Evolutionary conservation across 2,329 filamentous ascomycete genomes (phyloP), one percentile per base, ranked within the genome.

Genomic region (Parascedosporium putredinis): DNA sequence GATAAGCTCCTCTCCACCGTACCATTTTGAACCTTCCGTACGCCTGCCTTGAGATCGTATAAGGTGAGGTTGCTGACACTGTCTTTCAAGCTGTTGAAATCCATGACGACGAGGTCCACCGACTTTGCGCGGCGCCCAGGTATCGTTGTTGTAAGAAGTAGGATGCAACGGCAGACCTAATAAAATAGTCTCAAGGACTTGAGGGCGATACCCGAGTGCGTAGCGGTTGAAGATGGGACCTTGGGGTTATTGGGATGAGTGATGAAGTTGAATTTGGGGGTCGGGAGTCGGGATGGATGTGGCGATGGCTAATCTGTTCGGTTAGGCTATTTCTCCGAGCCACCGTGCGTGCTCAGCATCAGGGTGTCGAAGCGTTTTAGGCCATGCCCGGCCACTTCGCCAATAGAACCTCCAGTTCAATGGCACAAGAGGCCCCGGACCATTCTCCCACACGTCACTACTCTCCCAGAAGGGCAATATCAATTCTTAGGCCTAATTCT

Each of bases 1-100:
- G n/a, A n/a, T n/a, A n/a, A n/a, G n/a, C n/a, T n/a, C 20, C 14
- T 14, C 16, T 14, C 12, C 4, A 24, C 20, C 24, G 47, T 72
- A 95, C 90, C 90, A 91, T 96, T 96, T 64, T 96, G 90, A 53
- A 94, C 87, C 69, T 96, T 95, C 58, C 90, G 84, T 59, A 96
- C 88, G 56, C 89, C 86, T 50, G 90, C 90, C 74, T 96, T 96
- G 72, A 96, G 64, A 69, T 96, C 90, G 74, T 96, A 96, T 67
- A 96, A 77, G 60, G 86, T 87, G 76, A 96, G 76, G 72, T 93
- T 94, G 73, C 84, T 84, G 68, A 95, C 88, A 69, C 87, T 83
- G 60, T 88, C 87, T 67, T 87, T 91, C 50, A 96, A 68, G 62
- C 76, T 87, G 69, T 83, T 84, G 65, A 94, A 77, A 76, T 96